Base-by-base conservation (phyloP, 1,139 yeast species). In the Hyphopichia wangnamkhiaoensis region DNA sequence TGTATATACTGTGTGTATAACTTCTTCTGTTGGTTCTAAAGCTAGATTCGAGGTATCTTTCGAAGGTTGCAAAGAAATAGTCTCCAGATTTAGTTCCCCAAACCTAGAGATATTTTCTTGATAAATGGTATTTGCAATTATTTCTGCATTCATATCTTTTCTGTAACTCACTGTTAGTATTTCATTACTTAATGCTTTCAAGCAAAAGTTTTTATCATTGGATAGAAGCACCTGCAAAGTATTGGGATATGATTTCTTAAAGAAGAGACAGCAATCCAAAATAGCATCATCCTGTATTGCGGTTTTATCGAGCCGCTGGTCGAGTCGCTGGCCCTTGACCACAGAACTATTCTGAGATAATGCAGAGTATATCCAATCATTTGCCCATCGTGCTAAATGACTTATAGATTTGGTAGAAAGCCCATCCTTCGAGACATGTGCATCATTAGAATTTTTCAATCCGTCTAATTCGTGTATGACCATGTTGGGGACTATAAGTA, bases 401-500 rank as follows among this genome's bases (percentile, higher is more conserved):
- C 82, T 79, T n/a, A 82, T 65, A 0, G 76, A 66, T 14, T 55
- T 51, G 1, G 65, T 66, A 16, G 54, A 41, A 20, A 46, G 26
- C 43, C 44, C 31, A 18, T 42, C 41, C 4, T 46, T 39, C 1
- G 31, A 39, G 2, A 25, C 5, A 28, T 42, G 4, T 44, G 43
- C 31, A 39, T 39, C 36, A 44, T 56, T 4, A 0, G 81, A 69
- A 3, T 58, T 63, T 54, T 90, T 90, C 42, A 90, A 66, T 0
- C 91, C 93, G 59, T 91, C 97, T 19, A 91, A 68, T 56, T 91
- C 98, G 34, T 68, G 71, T 28, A 88, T 65, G 2, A 85, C 94
- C 1, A 82, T 76, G 13, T 68, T 66, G 0, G 97, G 98, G 1
- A 91, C 65, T 0, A 90, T 68, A 1, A 90, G 65, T 24, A 62